Evolutionary conservation across 73 alveolate species (phyloP).

Genomic region (Durusdinium trenchii): DNA sequence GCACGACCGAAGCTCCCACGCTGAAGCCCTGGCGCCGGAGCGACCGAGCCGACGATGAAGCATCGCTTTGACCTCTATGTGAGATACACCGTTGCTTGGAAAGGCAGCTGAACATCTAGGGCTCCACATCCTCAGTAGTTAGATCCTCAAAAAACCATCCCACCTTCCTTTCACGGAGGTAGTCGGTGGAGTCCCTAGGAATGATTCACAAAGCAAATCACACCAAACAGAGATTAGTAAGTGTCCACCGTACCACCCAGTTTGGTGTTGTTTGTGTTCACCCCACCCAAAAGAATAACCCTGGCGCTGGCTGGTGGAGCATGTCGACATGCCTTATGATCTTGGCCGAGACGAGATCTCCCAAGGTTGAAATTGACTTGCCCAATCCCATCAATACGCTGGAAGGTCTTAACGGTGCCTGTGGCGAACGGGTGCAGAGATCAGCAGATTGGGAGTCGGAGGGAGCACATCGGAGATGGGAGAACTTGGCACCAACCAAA

Average conservation of each 20-base stretch:
- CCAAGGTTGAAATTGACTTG: slow-evolving; percentile 43
- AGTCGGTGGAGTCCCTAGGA: not conserved
- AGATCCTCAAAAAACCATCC: not conserved
- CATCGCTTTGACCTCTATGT: slow-evolving; percentile 60
- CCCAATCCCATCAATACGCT: slow-evolving; percentile 48
- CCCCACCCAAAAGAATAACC: not conserved
- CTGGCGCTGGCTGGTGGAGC: not conserved
- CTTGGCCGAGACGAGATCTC: not conserved
- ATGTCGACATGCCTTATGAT: not conserved
- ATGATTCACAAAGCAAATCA: not conserved
- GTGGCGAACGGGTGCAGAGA: no score
- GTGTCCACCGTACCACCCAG: not conserved
- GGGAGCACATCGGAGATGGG: no score
- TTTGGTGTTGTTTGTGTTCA: not conserved
- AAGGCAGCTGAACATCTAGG: not conserved
- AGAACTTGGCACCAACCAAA: no score
- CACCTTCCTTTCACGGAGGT: not conserved
- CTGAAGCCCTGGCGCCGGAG: no score
- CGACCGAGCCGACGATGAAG: slow-evolving; percentile 18
- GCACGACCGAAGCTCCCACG: no score
- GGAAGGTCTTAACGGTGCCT: slow-evolving; percentile 55
- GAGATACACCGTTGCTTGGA: not conserved
- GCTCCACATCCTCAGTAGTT: not conserved
- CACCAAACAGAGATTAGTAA: not conserved
- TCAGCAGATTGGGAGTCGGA: no score